Conservation (phyloP, 768 basidiomycete genomes). For the Dentipellis sp. region DNA sequence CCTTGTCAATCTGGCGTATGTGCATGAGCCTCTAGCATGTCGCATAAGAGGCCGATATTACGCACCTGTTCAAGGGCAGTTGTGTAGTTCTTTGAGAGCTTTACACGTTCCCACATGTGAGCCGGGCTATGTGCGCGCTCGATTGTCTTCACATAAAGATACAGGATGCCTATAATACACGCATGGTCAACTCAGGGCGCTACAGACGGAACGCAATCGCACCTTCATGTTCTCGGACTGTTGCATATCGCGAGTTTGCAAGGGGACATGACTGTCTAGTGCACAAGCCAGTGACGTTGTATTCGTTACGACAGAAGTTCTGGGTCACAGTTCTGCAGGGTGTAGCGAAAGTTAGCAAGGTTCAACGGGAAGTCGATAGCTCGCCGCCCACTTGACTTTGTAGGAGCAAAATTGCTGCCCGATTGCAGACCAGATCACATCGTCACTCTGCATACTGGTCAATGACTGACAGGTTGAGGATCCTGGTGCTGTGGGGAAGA, state of each 20-base stretch:
- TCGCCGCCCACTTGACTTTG: conserved; percentile 86
- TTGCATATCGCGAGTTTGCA: conserved; percentile 97
- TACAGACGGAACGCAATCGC: conserved; percentile 5
- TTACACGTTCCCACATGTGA: conserved; percentile 96
- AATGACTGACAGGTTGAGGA: not conserved
- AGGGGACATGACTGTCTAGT: conserved; percentile 92
- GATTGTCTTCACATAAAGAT: conserved; percentile 95
- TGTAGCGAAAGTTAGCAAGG: conserved; percentile 7
- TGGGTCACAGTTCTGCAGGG: conserved; percentile 75
- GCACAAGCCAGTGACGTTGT: conserved; percentile 96
- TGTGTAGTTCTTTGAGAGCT: conserved; percentile 87
- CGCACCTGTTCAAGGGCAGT: conserved; percentile 92
- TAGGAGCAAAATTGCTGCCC: conserved; percentile 96
- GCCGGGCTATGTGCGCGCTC: conserved; percentile 95
- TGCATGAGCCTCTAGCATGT: not conserved
- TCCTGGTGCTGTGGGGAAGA: not conserved
- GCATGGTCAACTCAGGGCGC: not conserved
- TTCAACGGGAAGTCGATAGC: not conserved
- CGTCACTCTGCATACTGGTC: conserved; percentile 81
- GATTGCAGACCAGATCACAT: conserved; percentile 96
- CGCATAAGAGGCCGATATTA: conserved; percentile 13
- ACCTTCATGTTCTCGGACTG: conserved; percentile 97
- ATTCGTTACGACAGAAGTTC: conserved; percentile 98
- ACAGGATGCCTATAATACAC: conserved; percentile 54
- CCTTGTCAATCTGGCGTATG: conserved; percentile 71